Base-by-base conservation (phyloP, 1,284 basidiomycete genomes). In the Ceratobasidium sp. region DNA sequence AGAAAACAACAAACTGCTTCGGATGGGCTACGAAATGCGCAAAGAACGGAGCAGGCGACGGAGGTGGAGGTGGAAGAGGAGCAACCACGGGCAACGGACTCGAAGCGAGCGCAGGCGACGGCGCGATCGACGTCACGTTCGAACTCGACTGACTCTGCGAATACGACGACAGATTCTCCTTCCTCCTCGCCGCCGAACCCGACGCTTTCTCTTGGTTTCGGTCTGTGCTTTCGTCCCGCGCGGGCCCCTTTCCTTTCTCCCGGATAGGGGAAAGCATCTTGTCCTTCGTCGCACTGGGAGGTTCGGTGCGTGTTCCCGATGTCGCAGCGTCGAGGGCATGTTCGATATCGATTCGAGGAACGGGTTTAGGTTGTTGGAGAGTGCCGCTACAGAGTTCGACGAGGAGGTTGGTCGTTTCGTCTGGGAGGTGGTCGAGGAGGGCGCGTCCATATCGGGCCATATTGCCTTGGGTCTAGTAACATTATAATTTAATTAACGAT, bases 21-120 rank as follows among this genome's bases (percentile, higher is more conserved):
- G 91, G 89, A 78, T 97, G 94, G 77, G 96, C 94, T 49, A 98
- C 91, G 77, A 98, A 99, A 80, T 98, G 95, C 0, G 96, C 91
- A 78, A 98, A 98, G 81, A 95, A 98, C 38, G 92, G 85, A 0
- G 91, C 85, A 0, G 96, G 95, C 0, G 95, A 95, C 0, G 95
- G 93, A 74, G 16, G 76, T 0, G 77, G 64, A 13, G 79, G 78
- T 1, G 77, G 78, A 62, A 74, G 76, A 0, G 80, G 78, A 38
- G 35, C 35, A 38, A 11, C 35, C 35, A 38, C 35, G 16, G 59
- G 59, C 9, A 80, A 80, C 8, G 83, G 80, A 9, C 79, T 77
- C 30, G 79, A 75, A 28, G 80, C 74, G 13, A 78, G 75, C 1
- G 79, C 76, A 8, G 80, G 77, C 30, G 80, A 79, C 5, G 80